These are phyloP conservation scores for Monosporascus sp. DNA, from an alignment of 2,329 filamentous ascomycete species.

Conservation along the genomic window DNA sequence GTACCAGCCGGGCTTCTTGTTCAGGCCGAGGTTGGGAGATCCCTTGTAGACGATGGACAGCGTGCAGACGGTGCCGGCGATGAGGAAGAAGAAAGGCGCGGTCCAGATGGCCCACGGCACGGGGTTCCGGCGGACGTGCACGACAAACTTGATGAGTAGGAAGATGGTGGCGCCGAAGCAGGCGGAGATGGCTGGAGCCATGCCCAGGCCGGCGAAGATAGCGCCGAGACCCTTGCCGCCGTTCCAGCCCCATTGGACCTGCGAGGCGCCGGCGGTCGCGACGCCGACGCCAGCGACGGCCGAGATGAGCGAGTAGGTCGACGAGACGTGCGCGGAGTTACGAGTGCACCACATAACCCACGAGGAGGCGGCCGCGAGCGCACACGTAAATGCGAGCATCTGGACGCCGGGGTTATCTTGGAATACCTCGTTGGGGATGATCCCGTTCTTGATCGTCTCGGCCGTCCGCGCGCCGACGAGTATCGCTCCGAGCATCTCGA, in stretches of 20 bases:
- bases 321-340: slow-evolving; percentile 67
- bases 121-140: slow-evolving; percentile 65
- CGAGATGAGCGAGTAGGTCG: slow-evolving; percentile 66
- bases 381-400: slow-evolving; percentile 62
- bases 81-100: slow-evolving; percentile 71
- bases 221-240: slow-evolving; percentile 62
- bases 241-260: slow-evolving; percentile 68
- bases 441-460: slow-evolving; percentile 77
- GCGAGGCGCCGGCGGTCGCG: slow-evolving; percentile 54
- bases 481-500: slow-evolving; percentile 63
- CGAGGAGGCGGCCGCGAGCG: slow-evolving; percentile 56
- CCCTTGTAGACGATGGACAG: slow-evolving; percentile 79
- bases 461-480: slow-evolving; percentile 64
- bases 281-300: slow-evolving; percentile 65
- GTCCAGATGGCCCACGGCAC: slow-evolving; percentile 68
- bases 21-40: slow-evolving; percentile 60
- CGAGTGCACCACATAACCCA: slow-evolving; percentile 81
- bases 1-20: slow-evolving; percentile 62
- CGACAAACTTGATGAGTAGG: slow-evolving; percentile 64
- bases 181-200: slow-evolving; percentile 64
- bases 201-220: slow-evolving; percentile 61
- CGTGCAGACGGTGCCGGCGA: slow-evolving; percentile 68
- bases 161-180: slow-evolving; percentile 64
- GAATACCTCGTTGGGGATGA: slow-evolving; percentile 58
- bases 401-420: slow-evolving; percentile 57